Evolutionary conservation across 148 eudicot species (phyloP), one percentile per base, ranked within the genome.

Genomic region (Chenopodium quinoa): DNA sequence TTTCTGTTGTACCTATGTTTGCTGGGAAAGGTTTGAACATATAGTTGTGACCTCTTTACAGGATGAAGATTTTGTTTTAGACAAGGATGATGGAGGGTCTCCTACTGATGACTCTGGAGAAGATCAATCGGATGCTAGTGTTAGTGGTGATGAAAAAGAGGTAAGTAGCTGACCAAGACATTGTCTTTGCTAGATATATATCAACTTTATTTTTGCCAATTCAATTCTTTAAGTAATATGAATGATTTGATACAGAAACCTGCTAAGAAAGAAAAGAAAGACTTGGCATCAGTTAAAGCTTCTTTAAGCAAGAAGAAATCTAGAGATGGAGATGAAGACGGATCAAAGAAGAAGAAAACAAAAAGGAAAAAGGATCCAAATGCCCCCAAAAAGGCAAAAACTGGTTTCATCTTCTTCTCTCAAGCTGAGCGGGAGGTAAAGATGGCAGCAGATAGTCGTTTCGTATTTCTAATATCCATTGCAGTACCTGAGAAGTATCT

Each of bases 321-420:
- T 52, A 93, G 88, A 88, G 97, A 87, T 34, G 91, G 83, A 60
- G 97, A 88, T 60, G 93, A 91, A 32, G 96, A 89, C 32, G 91
- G 91, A 60, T 66, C 91, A 65, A 91, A 92, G 89, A 96, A 94
- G 92, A 94, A 83, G 88, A 96, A 94, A 77, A 92, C 80, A 44
- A 92, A 91, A 90, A 91, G 87, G 91, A 95, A 92, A 79, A 93
- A 94, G 85, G 99, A 96, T 85, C 99, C 98, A 76, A 96, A 94
- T 85, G 98, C 98, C 68, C 99, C 99, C 23, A 96, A 96, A 87
- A 89, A 86, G 78, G 91, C 95, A 56, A 48, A 88, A 72, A 87
- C 94, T 89, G 93, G 93, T 79, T 96, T 88, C 78, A 88, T 96
- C 88, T 88, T 82, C 78, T 96, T 93, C 89, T 91, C 98, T 23